Evolutionary conservation across 441 rosid genomes (phyloP), one percentile per base, ranked within the genome.

Genomic region (Jatropha podagrica): DNA sequence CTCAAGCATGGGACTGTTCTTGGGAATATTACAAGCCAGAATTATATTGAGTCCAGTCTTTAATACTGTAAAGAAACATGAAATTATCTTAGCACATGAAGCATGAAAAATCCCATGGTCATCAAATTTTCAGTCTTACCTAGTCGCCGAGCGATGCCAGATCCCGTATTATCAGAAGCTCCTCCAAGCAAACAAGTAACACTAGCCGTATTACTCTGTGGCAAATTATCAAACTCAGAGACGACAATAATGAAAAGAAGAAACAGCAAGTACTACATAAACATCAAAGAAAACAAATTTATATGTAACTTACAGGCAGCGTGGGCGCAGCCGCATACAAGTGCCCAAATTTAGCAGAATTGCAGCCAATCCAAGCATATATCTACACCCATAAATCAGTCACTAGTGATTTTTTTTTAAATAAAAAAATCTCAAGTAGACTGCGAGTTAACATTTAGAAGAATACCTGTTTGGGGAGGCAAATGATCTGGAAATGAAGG

Each of bases 261-360:
- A 63, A 37, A 49, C 44, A 64, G 26, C 7, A 64, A 20, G 6
- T 2, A 65, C 14, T 42, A 17, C 5, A 42, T n/a, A n/a, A 17
- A 61, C 46, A 73, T 23, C 20, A 4, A 8, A 68, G 65, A 32
- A 15, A 0, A 20, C 48, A 44, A 44, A 7, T 44, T 44, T 44
- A 12, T 5, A 1, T 12, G 10, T n/a, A 64, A 76, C 88, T 85
- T 65, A 91, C 92, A 37, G 94, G 97, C 38, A 88, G 86, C 0
- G 94, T 95, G 56, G 91, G 52, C 56, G 97, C 93, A 75, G 99
- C 96, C 40, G 97, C 99, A 75, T 92, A 91, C 62, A 93, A 73
- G 56, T 74, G 88, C 27, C 98, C 98, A 23, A 95, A 83, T 71
- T 90, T 95, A 17, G 90, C 66, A 71, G 95, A 92, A 77, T 88